Evolutionary conservation across 2,329 filamentous ascomycete genomes (phyloP), one percentile per base, ranked within the genome.

Genomic region (Hortaea werneckii): DNA sequence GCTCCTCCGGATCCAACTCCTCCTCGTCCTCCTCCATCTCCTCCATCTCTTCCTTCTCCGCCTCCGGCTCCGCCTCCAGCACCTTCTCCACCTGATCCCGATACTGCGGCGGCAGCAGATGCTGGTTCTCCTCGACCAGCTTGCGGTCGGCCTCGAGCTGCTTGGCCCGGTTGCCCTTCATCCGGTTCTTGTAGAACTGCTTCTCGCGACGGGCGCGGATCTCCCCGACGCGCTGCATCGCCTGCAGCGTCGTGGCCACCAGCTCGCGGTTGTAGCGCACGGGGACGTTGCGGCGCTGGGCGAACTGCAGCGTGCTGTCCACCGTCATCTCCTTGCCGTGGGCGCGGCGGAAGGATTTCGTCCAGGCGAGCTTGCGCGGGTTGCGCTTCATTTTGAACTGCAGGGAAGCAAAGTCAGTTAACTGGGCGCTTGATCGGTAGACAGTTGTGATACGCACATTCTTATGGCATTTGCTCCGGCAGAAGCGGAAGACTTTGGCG

Each of bases 381-480:
- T 96, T 95, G 56, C 92, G 83, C 84, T 95, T 95, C 87, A 94
- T 94, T 72, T 94, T 92, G 79, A 94, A 94, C 75, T 80, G 54
- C 42, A 38, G 4, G n/a, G n/a, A n/a, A n/a, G n/a, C n/a, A n/a
- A n/a, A n/a, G n/a, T n/a, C n/a, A n/a, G n/a, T n/a, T n/a, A n/a
- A n/a, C n/a, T n/a, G n/a, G n/a, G n/a, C n/a, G n/a, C n/a, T n/a
- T n/a, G n/a, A n/a, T n/a, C n/a, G n/a, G n/a, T n/a, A n/a, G n/a
- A n/a, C n/a, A n/a, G n/a, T n/a, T n/a, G n/a, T n/a, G n/a, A n/a
- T n/a, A 49, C 59, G 34, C 53, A 65, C 62, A 61, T 73, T 73
- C 58, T 81, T 82, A 69, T 83, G 80, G 67, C 77, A 80, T 73
- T 81, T 80, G 41, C 70, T 75, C 42, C 79, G 75, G 70, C 81